Percentiles rank a stretch among this genome's conserved stretches.
These are phyloP conservation scores for Spinacia oleracea DNA, from an alignment of 179 eudicot genomes.

Conservation along the genomic window DNA sequence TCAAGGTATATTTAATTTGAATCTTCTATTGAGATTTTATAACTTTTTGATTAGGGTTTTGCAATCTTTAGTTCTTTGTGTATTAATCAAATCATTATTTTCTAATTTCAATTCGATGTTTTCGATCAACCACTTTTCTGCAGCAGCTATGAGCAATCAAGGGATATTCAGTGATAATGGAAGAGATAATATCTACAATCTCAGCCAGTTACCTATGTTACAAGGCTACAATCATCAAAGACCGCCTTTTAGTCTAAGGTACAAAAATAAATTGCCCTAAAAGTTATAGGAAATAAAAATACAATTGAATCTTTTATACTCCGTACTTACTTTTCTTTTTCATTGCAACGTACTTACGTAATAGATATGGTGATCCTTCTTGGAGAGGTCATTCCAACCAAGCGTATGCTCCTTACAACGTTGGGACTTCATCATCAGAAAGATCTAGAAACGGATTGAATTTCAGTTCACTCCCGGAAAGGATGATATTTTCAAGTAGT, in stretches of 20 bases:
- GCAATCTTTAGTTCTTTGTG: neutral
- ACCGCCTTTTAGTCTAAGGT: conserved; percentile 61
- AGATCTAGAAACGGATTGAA: conserved; percentile 27
- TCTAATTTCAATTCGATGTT: conserved; percentile 12
- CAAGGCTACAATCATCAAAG: conserved; percentile 62
- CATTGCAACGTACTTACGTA: too few relatives aligned
- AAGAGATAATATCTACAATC: conserved; percentile 64
- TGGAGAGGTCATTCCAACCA: conserved; percentile 41
- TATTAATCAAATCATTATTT: neutral
- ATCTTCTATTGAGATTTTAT: neutral
- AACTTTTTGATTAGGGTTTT: neutral
- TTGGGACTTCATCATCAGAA: conserved; percentile 28
- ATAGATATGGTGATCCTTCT: conserved; percentile 45
- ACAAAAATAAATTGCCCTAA: conserved; percentile 19
- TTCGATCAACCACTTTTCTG: neutral
- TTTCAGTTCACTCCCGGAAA: conserved; percentile 21
- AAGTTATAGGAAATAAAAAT: neutral
- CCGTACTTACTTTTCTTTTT: neutral
- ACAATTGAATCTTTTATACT: neutral
- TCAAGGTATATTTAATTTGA: conserved; percentile 54
- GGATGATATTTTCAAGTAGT: conserved; percentile 11
- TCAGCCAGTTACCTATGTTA: conserved; percentile 81
- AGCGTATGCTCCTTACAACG: conserved; percentile 34
- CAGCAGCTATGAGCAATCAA: conserved; percentile 46
- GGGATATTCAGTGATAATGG: conserved; percentile 55